A percentile compares a stretch with the other conserved stretches of the same genome.
phyloP scores from a whole-genome alignment of 768 basidiomycete species.

The Pholiota microspora region DNA sequence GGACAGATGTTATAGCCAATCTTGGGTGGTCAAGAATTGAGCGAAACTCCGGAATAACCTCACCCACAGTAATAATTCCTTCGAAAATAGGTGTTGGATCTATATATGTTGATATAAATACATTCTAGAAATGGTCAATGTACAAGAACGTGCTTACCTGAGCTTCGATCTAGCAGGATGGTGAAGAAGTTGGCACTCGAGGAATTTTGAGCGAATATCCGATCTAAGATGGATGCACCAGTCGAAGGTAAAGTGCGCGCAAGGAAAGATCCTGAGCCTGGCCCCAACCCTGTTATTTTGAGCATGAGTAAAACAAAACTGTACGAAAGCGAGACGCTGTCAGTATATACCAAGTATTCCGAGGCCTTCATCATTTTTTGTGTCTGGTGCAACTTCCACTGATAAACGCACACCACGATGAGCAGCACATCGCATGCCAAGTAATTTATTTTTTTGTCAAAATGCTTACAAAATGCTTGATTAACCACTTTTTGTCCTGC shows the following conservation, averaged over 20 bases:
- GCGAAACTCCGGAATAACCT: conserved; percentile 47
- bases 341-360: conserved; percentile 25
- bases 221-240: conserved; percentile 58
- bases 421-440: neutral
- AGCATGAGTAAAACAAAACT: neutral
- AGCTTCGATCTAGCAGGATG: conserved; percentile 58
- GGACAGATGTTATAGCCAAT: conserved; percentile 43
- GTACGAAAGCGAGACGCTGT: neutral
- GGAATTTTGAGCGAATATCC: conserved; percentile 59
- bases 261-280: conserved; percentile 52
- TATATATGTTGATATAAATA: conserved; percentile 4
- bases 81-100: conserved; percentile 51
- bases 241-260: conserved; percentile 30
- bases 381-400: conserved; percentile 40
- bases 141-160: conserved; percentile 26
- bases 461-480: conserved; percentile 46
- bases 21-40: conserved; percentile 49
- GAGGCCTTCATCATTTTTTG: conserved; percentile 27
- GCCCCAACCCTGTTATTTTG: conserved; percentile 59
- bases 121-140: neutral
- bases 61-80: conserved; percentile 65
- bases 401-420: neutral
- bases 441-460: conserved; percentile 10
- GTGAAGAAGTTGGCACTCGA: conserved; percentile 62
- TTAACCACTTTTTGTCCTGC: conserved; percentile 40